Evolutionary conservation across 148 eudicot species (phyloP), one percentile per base, ranked within the genome.

Genomic region (Gaultheria prostrata): DNA sequence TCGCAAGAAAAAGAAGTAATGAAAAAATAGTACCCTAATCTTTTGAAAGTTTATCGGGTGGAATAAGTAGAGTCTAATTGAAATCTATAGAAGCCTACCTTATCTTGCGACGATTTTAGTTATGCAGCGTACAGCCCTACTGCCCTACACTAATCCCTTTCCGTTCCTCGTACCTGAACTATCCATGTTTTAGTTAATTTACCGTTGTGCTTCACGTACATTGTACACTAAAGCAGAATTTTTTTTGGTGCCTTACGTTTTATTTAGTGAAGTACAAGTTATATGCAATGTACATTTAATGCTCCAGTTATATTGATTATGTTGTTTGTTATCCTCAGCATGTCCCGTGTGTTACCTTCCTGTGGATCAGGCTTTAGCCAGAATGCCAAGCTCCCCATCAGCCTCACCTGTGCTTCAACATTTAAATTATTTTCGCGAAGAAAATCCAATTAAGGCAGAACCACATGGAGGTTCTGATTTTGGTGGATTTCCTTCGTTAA

Each of bases 331-430:
- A 77, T 63, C 70, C 33, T 63, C 94, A 95, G 98, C 98, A 45
- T 95, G 98, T 83, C 97, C 97, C 53, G 98, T 95, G 63, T 95
- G 98, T 85, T 95, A 95, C 87, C 88, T 93, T 82, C 91, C 98
- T 33, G 94, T 89, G 80, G 94, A 95, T 86, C 92, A 90, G 85
- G 98, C 98, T 76, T 83, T 85, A 78, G 89, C 92, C 78, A 89
- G 92, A 80, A 94, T 94, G 95, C 98, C 98, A 74, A 89, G 84
- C 67, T 82, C 86, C 80, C 95, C 96, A 69, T 91, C 98, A n/a
- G 72, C 67, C 46, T 95, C 98, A 83, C 97, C 98, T 1, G 89
- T 94, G 82, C 92, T 93, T 87, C 92, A 63, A 59, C 89, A 92
- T 83, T 89, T 95, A 88, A 94, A 87, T 86, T 95, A 92, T 84